These are phyloP conservation scores for Ilex aquifolium DNA, from an alignment of 257 asterid species.

Conservation along the genomic window DNA sequence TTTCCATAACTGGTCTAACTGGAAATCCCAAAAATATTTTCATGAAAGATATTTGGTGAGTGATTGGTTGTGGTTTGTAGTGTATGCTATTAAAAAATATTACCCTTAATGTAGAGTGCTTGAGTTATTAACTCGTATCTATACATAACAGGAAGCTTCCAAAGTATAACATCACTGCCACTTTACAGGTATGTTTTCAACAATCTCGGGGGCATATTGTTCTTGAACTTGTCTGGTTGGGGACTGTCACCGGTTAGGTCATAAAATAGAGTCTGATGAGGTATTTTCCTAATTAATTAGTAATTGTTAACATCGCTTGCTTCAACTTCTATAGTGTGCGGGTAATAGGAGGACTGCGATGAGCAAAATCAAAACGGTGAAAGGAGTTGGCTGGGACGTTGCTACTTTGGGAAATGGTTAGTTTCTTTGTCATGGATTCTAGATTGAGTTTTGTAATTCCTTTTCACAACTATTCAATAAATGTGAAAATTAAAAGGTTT, in stretches of 20 bases:
- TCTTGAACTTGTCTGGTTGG: background rate
- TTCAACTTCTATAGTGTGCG: slow-evolving; percentile 56
- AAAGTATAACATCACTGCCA: slow-evolving; percentile 70
- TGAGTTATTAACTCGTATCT: slow-evolving; percentile 10
- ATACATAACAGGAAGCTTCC: slow-evolving; percentile 64
- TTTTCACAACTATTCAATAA: no score
- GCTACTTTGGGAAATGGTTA: slow-evolving; percentile 94
- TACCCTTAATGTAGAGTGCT: background rate
- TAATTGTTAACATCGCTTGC: background rate
- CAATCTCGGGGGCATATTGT: background rate
- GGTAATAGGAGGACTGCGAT: slow-evolving; percentile 98
- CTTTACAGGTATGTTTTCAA: slow-evolving; percentile 59
- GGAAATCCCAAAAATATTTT: slow-evolving; percentile 43
- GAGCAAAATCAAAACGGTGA: slow-evolving; percentile 77
- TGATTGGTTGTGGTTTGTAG: slow-evolving; percentile 6
- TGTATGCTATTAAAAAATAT: background rate
- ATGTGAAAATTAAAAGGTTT: no score
- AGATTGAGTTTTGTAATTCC: background rate
- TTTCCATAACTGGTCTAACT: slow-evolving; percentile 49
- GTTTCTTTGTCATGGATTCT: slow-evolving; percentile 7
- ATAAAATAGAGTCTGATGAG: background rate
- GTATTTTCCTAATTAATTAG: background rate
- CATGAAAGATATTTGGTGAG: slow-evolving; percentile 89
- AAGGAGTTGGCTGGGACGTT: slow-evolving; percentile 96
- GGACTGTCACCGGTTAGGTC: background rate